These are phyloP conservation scores for Alternaria rosae DNA, from an alignment of 2,329 filamentous ascomycete genomes.

Conservation along the genomic window DNA sequence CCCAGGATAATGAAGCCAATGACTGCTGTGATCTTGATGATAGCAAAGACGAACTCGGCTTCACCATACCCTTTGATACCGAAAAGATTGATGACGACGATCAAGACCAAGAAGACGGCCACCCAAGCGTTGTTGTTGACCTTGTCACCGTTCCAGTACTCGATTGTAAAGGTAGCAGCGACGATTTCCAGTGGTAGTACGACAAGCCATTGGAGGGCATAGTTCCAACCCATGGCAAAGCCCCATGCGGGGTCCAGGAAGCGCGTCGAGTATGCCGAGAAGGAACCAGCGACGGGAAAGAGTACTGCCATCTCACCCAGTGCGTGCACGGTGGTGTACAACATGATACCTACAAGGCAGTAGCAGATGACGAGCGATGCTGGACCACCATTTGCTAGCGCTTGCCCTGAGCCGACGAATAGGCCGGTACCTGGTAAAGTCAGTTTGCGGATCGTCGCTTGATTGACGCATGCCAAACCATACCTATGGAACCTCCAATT, in stretches of 20 bases:
- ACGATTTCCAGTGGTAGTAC: slow-evolving; percentile 86
- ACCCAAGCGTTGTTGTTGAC: slow-evolving; percentile 72
- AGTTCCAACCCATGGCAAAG: slow-evolving; percentile 96
- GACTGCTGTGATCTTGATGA: slow-evolving; percentile 85
- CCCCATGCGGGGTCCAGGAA: slow-evolving; percentile 95
- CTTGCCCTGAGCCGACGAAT: slow-evolving; percentile 75
- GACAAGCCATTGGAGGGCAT: slow-evolving; percentile 86
- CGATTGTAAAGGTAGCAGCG: slow-evolving; percentile 82
- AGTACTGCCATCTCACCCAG: slow-evolving; percentile 90
- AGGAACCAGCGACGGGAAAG: slow-evolving; percentile 90
- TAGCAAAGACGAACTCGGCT: slow-evolving; percentile 85
- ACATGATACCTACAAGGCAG: slow-evolving; percentile 78
- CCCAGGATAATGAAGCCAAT: slow-evolving; percentile 90
- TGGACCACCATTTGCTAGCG: slow-evolving; percentile 50
- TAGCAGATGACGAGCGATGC: slow-evolving; percentile 47
- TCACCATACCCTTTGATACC: slow-evolving; percentile 84
- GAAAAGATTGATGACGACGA: slow-evolving; percentile 75
- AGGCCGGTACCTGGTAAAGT: slow-evolving; percentile 63
- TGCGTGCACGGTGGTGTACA: slow-evolving; percentile 91
- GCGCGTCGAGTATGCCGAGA: slow-evolving; percentile 88
- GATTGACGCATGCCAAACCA: slow-evolving; percentile 13
- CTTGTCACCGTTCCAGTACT: slow-evolving; percentile 71
- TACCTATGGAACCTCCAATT: slow-evolving; percentile 83
- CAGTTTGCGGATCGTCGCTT: slow-evolving; percentile 20
- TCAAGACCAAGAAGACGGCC: slow-evolving; percentile 77